Evolutionary conservation across 768 basidiomycete genomes (phyloP), one percentile per base, ranked within the genome.

Genomic region (Kwoniella botswanensis): DNA sequence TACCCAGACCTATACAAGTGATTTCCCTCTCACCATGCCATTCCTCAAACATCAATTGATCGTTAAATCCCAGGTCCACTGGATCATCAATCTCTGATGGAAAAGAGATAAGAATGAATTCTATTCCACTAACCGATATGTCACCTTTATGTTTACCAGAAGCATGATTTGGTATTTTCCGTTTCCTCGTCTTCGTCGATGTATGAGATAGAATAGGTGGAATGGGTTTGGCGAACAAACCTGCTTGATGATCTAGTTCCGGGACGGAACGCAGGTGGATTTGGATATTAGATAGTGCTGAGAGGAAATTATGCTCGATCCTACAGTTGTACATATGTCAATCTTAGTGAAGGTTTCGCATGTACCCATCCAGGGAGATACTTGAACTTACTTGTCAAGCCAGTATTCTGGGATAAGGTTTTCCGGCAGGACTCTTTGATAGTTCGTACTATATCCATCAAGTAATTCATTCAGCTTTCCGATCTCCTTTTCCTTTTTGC

Each of bases 61-160:
- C 17, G 24, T 43, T 68, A 52, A 68, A 68, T 6, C 59, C 67
- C 12, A 53, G n/a, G 1, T 12, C 18, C 5, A 26, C 17, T 3
- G 59, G 50, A 24, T 61, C 35, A 11, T 52, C 29, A 11, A 68
- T 18, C 18, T 41, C 26, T 15, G 5, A 3, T 21, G 67, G 67
- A 43, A 68, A 68, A 15, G 67, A 29, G 50, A 68, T 60, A 9
- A 68, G 11, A 5, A 68, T 56, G 50, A 68, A 68, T 29, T 60
- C 58, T 18, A 68, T 42, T 7, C 67, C 67, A 6, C 21, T 61
- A 11, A 68, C 10, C n/a, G 44, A 55, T 18, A 65, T 61, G 3
- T 58, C 65, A 15, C 10, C 29, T 35, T 58, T 59, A 5, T 43
- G 18, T 26, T 21, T 43, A 7, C 26, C 42, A n/a, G 21, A n/a